These are phyloP conservation scores for Cokeromyces recurvatus DNA, from an alignment of 371 early-diverging fungal genomes.

Conservation along the genomic window DNA sequence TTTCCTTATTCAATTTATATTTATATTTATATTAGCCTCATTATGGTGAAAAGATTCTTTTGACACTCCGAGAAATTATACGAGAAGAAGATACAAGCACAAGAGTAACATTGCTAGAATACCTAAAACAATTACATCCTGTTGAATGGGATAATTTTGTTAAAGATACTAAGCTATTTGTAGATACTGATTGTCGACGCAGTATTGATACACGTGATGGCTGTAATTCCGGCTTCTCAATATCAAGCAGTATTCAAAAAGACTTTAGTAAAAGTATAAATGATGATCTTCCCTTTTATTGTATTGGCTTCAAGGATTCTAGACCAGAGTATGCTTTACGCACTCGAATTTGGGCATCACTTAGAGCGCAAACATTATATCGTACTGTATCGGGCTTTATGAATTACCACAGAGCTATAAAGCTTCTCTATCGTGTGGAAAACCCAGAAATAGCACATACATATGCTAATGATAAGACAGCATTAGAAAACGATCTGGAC, in stretches of 20 bases:
- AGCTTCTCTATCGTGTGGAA: constrained; percentile 78
- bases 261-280: constrained; percentile 22
- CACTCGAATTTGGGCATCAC: constrained; percentile 88
- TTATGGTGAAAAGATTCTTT: constrained; percentile 83
- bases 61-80: constrained; percentile 81
- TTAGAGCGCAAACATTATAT: constrained; percentile 84
- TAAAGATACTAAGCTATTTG: constrained; percentile 65
- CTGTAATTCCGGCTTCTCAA: constrained; percentile 10
- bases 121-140: constrained; percentile 79
- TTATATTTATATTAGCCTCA: constrained; percentile 54
- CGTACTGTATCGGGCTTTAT: constrained; percentile 88
- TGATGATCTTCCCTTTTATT: constrained; percentile 82
- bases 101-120: constrained; percentile 80
- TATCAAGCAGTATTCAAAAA: constrained; percentile 13
- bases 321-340: constrained; percentile 80
- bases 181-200: constrained; percentile 48
- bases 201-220: constrained; percentile 7
- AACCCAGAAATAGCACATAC: constrained; percentile 55
- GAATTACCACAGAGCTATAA: constrained; percentile 85
- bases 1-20: background rate
- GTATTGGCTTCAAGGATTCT: constrained; percentile 79
- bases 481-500: constrained; percentile 29
- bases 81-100: constrained; percentile 81
- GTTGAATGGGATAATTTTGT: constrained; percentile 93
- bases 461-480: constrained; percentile 23